Evolutionary conservation across 176 grass and related monocot genomes (phyloP).

Genomic region (Echinochloa phyllopogon): DNA sequence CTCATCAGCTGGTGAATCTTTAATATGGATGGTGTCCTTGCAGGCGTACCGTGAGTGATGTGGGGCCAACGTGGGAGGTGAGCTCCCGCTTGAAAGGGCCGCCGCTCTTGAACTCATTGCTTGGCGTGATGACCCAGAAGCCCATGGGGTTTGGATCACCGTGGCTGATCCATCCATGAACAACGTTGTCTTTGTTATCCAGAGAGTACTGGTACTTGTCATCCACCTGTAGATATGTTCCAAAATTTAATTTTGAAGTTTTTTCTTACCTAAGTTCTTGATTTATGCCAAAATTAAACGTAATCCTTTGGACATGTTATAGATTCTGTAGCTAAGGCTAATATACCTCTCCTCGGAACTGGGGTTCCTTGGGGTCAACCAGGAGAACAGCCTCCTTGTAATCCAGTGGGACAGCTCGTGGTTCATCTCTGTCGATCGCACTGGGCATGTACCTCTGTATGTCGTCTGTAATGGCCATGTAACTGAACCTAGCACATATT

Average conservation of each 20-base stretch:
- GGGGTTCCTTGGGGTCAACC: constrained; percentile 50
- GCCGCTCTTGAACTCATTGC: constrained; percentile 76
- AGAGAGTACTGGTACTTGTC: constrained; percentile 85
- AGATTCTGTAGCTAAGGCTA: neutral
- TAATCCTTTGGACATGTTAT: neutral
- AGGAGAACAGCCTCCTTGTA: constrained; percentile 78
- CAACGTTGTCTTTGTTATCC: constrained; percentile 58
- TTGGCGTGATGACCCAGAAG: constrained; percentile 84
- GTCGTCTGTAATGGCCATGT: constrained; percentile 77
- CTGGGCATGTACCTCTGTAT: constrained; percentile 77
- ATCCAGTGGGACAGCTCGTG: constrained; percentile 39
- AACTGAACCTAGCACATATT: constrained; percentile 55
- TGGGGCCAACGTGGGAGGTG: constrained; percentile 84
- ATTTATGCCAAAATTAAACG: neutral
- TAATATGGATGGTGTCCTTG: neutral
- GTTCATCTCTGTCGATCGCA: constrained; percentile 36
- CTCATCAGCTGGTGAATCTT: neutral
- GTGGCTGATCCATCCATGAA: constrained; percentile 72
- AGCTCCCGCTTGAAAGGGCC: constrained; percentile 72
- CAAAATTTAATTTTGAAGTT: neutral
- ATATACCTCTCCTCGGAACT: constrained; percentile 70
- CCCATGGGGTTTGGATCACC: constrained; percentile 39
- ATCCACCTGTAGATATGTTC: constrained; percentile 59
- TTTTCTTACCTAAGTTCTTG: neutral
- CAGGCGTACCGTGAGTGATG: constrained; percentile 55